Evolutionary conservation across 768 basidiomycete genomes (phyloP).

Genomic region (Phanerodontia chrysosporium): DNA sequence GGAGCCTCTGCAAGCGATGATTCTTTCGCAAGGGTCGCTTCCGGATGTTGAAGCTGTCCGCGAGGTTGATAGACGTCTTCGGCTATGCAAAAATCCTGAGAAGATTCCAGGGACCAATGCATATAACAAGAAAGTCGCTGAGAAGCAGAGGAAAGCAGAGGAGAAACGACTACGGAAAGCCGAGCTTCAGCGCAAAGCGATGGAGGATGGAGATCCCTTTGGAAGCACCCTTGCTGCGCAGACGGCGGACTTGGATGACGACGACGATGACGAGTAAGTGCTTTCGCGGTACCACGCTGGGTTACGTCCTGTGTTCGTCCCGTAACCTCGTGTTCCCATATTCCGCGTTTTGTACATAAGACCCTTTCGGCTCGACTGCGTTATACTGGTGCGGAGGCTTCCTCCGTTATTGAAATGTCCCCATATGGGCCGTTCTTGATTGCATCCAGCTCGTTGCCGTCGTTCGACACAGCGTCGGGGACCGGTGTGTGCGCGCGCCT

Average conservation of each 20-base stretch:
- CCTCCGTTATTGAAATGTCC: too few relatives aligned
- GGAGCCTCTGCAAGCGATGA: slow-evolving; percentile 51
- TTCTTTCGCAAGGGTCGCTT: slow-evolving; percentile 48
- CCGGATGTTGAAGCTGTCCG: slow-evolving; percentile 84
- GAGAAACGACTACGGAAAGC: slow-evolving; percentile 54
- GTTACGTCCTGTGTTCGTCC: too few relatives aligned
- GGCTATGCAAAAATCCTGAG: slow-evolving; percentile 92
- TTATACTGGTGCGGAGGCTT: too few relatives aligned
- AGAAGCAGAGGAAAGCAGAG: slow-evolving; percentile 64
- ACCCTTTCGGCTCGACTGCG: background rate
- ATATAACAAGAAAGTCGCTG: slow-evolving; percentile 67
- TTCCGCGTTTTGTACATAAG: too few relatives aligned
- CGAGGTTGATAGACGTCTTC: slow-evolving; percentile 83
- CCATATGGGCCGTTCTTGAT: background rate
- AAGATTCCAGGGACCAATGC: slow-evolving; percentile 89
- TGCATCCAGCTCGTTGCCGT: background rate
- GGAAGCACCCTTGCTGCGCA: slow-evolving; percentile 44
- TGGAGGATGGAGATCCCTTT: slow-evolving; percentile 66
- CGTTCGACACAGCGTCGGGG: background rate
- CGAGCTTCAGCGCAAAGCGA: slow-evolving; percentile 49
- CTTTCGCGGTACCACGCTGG: background rate
- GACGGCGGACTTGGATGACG: slow-evolving; percentile 41
- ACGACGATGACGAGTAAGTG: slow-evolving; percentile 45
- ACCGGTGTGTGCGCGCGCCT: background rate
- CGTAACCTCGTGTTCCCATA: too few relatives aligned